phyloP scores from a whole-genome alignment of 2,329 filamentous ascomycete species.

The Epichloe gansuensis region DNA sequence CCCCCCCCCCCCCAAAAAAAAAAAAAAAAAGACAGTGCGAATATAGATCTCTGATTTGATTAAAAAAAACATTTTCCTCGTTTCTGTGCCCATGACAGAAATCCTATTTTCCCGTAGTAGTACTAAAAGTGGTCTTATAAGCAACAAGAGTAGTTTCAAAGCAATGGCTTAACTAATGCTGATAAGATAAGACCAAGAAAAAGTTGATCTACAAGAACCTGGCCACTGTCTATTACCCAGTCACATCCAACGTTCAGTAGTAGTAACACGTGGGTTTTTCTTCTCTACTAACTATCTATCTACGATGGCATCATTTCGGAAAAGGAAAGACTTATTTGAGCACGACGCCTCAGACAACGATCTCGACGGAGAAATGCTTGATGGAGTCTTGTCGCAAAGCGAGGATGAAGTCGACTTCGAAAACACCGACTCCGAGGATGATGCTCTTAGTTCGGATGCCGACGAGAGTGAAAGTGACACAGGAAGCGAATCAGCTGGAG shows the following conservation, averaged over 20 bases:
- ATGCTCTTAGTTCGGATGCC: neutral
- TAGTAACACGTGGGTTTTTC: neutral
- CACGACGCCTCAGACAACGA: slow-evolving; percentile 38
- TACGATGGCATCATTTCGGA: slow-evolving; percentile 20
- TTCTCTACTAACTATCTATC: neutral
- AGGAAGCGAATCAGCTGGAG: slow-evolving; percentile 24
- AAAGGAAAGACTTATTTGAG: slow-evolving; percentile 50
- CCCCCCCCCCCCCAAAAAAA: no score
- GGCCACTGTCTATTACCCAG: neutral
- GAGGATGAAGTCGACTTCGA: slow-evolving; percentile 22
- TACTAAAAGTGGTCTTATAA: no score
- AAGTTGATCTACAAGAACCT: neutral
- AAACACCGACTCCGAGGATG: slow-evolving; percentile 10
- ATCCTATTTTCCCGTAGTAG: no score
- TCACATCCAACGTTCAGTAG: neutral
- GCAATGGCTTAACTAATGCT: neutral
- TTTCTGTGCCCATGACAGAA: no score
- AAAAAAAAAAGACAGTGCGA: no score
- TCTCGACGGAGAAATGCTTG: slow-evolving; percentile 39
- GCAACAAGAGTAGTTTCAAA: no score
- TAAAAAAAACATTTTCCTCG: no score
- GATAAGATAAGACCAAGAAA: slow-evolving; percentile 1
- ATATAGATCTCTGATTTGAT: no score
- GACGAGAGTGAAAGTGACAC: slow-evolving; percentile 1
- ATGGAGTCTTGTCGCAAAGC: slow-evolving; percentile 41